Base-by-base conservation (phyloP, 441 rosid genomes). In the Adansonia rubrostipa region DNA sequence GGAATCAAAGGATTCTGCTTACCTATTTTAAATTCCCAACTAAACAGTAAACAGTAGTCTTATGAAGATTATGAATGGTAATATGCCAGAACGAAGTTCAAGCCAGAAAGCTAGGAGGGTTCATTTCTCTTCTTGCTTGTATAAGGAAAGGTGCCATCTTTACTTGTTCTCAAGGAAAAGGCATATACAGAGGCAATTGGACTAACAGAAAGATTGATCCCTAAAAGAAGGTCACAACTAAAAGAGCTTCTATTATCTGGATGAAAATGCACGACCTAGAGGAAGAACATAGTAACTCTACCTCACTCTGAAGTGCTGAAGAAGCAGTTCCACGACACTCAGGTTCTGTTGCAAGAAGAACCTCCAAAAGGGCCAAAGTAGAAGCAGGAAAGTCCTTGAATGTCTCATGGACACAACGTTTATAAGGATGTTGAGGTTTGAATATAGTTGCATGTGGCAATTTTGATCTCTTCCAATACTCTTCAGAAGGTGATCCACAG, bases 401-500 rank as follows among this genome's bases (percentile, higher is more conserved):
- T 44, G 97, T 91, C 76, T 95, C 93, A 0, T 86, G 85, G 58
- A 95, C 88, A 74, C 90, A 81, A 28, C 99, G 84, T 60, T 87
- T 87, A 80, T 95, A 95, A n/a, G 97, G 95, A 15, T 87, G 94
- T 81, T 88, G 97, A 73, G 99, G 98, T 85, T 93, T 95, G 82
- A 95, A 95, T 69, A 90, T 82, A 53, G 98, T 91, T 10, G 95
- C 88, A 83, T 95, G 92, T 9, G 93, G 91, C 88, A 95, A 80
- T 79, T 90, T 93, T 45, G 97, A 92, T 81, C 75, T 90, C 84
- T 88, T 88, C 98, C 99, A 95, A 80, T 93, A 93, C 73, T 88
- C 96, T 73, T 93, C 98, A 9, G 95, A 92, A 73, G 99, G 99
- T 65, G 98, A 95, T 3, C 99, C 99, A 82, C 99, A 95, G 9